phyloP scores from a whole-genome alignment of 805 yeast genomes.

The Pichia pseudocactophila region DNA sequence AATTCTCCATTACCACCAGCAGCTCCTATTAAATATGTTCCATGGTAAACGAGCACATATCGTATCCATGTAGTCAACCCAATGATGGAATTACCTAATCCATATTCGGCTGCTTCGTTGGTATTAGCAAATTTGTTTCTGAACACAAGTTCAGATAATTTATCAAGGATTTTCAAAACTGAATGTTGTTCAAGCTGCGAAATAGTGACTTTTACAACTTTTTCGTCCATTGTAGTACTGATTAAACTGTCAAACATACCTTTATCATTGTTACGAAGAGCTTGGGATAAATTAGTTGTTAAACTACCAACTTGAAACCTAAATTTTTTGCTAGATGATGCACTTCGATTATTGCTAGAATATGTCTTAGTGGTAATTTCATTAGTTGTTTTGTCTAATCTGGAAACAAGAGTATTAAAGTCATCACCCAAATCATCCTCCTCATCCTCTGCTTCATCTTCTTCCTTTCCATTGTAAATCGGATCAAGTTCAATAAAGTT shows the following conservation, averaged over 20 bases:
- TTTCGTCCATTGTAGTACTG: constrained; percentile 38
- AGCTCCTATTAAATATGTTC: constrained; percentile 38
- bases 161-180: constrained; percentile 42
- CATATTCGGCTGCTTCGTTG: constrained; percentile 37
- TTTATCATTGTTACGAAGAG: constrained; percentile 80
- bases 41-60: constrained; percentile 48
- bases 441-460: constrained; percentile 40
- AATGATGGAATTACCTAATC: constrained; percentile 23
- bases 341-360: constrained; percentile 15
- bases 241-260: constrained; percentile 79
- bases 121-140: constrained; percentile 30
- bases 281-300: constrained; percentile 79
- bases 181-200: constrained; percentile 39
- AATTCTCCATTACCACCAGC: constrained; percentile 28
- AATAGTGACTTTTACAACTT: constrained; percentile 41
- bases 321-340: constrained; percentile 29
- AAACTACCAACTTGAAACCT: constrained; percentile 66
- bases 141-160: constrained; percentile 43
- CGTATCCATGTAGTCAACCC: constrained; percentile 38
- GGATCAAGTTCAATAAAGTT: constrained; percentile 42
- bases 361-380: constrained; percentile 10
- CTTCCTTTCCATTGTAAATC: constrained; percentile 44
- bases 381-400: constrained; percentile 26
- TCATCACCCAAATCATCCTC: constrained; percentile 29
- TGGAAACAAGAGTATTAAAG: constrained; percentile 42